phyloP scores from a whole-genome alignment of 371 early-diverging fungal genomes.

The Actinomucor elegans region DNA sequence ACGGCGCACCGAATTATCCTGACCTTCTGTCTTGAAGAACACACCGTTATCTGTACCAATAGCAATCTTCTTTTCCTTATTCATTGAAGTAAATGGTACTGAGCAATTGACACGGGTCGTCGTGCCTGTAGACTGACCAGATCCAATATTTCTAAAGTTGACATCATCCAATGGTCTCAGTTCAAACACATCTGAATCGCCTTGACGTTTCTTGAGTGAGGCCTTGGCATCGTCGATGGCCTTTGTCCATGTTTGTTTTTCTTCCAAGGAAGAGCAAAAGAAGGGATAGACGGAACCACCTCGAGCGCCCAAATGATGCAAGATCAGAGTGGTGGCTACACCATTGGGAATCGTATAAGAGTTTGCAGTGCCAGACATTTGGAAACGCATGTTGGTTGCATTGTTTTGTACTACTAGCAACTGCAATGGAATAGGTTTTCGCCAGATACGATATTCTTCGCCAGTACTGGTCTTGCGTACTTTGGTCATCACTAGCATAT shows the following conservation, averaged over 20 bases:
- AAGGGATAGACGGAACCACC: constrained; percentile 42
- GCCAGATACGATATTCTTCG: constrained; percentile 65
- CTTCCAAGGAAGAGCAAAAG: constrained; percentile 64
- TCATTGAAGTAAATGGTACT: constrained; percentile 50
- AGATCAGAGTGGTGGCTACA: constrained; percentile 15
- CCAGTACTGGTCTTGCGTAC: constrained; percentile 51
- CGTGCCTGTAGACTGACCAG: constrained; percentile 20
- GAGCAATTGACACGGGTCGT: constrained; percentile 70
- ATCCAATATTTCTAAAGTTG: constrained; percentile 34
- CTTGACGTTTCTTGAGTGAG: constrained; percentile 40
- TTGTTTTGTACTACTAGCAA: constrained; percentile 48
- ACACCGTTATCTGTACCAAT: constrained; percentile 88
- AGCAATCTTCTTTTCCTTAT: constrained; percentile 57
- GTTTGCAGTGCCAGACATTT: constrained; percentile 6
- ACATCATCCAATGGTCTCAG: constrained; percentile 48
- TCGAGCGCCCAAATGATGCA: constrained; percentile 43
- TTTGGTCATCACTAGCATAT: constrained; percentile 82
- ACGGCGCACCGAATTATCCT: constrained; percentile 26
- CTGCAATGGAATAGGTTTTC: constrained; percentile 66
- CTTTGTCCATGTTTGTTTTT: constrained; percentile 80
- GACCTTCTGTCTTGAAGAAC: constrained; percentile 50
- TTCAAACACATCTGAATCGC: constrained; percentile 66
- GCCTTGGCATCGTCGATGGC: constrained; percentile 80
- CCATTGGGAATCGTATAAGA: constrained; percentile 1
- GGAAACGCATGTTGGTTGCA: constrained; percentile 2